Percentiles rank a stretch among this genome's conserved stretches.
Conservation (phyloP, 23 red algal genomes). For the Chondrus crispus region DNA sequence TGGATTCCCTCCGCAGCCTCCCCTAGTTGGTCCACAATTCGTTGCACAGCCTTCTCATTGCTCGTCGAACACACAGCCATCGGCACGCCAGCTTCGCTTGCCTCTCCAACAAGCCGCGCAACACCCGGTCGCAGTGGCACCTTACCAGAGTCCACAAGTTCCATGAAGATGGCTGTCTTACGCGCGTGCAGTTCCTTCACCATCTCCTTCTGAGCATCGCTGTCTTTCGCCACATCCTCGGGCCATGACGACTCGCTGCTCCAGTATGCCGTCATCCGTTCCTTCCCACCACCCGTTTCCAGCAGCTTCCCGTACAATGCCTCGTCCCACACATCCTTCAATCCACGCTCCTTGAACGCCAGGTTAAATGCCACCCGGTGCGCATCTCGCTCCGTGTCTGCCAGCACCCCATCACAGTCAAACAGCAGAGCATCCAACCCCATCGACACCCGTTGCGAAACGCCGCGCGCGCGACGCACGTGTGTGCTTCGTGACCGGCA, state of each 20-base stretch:
- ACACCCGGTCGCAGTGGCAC: conserved; percentile 87
- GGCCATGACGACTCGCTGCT: conserved; percentile 78
- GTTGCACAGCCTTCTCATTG: conserved; percentile 82
- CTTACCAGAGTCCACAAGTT: conserved; percentile 63
- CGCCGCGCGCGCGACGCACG: too few species aligned
- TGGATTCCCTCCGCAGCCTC: conserved; percentile 44
- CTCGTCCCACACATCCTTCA: conserved; percentile 78
- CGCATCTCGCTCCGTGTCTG: conserved; percentile 96
- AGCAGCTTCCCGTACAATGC: conserved; percentile 87
- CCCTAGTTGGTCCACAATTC: conserved; percentile 84
- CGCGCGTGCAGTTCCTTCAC: conserved; percentile 81
- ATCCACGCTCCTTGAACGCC: conserved; percentile 65
- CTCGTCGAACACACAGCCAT: conserved; percentile 91
- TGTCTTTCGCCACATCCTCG: not conserved
- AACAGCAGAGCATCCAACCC: conserved; percentile 90
- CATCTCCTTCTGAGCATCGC: conserved; percentile 26
- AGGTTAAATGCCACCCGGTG: conserved; percentile 93
- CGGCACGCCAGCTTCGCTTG: conserved; percentile 38
- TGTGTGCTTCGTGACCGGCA: too few species aligned
- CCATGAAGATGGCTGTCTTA: conserved; percentile 91
- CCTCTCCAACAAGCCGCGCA: conserved; percentile 44
- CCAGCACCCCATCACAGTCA: conserved; percentile 98
- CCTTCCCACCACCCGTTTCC: conserved; percentile 99
- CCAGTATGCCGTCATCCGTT: conserved; percentile 94
- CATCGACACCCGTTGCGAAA: too few species aligned